Conservation (phyloP, 257 asterid genomes). For the Parsonsia alboflavescens region DNA sequence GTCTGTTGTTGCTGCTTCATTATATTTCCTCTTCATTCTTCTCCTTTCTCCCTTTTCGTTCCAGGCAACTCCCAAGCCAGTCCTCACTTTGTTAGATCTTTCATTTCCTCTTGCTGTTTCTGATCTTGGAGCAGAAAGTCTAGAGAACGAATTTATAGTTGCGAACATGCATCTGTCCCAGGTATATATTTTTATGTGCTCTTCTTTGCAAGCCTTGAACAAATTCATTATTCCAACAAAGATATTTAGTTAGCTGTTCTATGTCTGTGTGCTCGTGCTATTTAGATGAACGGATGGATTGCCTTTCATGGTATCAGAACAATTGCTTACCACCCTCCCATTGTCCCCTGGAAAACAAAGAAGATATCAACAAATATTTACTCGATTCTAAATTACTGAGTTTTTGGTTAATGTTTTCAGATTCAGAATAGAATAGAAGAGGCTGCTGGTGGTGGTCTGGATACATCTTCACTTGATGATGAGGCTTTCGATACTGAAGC, state of each 20-base stretch:
- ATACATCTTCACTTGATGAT: conserved; percentile 65
- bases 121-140: conserved; percentile 89
- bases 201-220: not conserved
- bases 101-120: conserved; percentile 91
- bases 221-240: not conserved
- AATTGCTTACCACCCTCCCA: not conserved
- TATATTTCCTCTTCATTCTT: conserved; percentile 14
- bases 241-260: not conserved
- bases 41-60: conserved; percentile 5
- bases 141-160: conserved; percentile 86
- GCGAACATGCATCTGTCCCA: conserved; percentile 61
- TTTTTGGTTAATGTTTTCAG: conserved; percentile 28
- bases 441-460: conserved; percentile 52
- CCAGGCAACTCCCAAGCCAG: conserved; percentile 87
- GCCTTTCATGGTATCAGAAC: not conserved
- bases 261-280: not conserved
- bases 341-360: not conserved
- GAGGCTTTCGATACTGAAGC: conserved; percentile 80
- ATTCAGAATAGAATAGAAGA: conserved; percentile 71
- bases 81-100: conserved; percentile 76
- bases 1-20: conserved; percentile 11
- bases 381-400: not conserved
- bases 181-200: conserved; percentile 29
- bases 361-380: not conserved
- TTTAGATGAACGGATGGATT: not conserved